Percentiles rank a stretch among this genome's conserved stretches.
Conservation (phyloP, 2,329 filamentous ascomycete species). For the Lasiodiplodia theobromae region DNA sequence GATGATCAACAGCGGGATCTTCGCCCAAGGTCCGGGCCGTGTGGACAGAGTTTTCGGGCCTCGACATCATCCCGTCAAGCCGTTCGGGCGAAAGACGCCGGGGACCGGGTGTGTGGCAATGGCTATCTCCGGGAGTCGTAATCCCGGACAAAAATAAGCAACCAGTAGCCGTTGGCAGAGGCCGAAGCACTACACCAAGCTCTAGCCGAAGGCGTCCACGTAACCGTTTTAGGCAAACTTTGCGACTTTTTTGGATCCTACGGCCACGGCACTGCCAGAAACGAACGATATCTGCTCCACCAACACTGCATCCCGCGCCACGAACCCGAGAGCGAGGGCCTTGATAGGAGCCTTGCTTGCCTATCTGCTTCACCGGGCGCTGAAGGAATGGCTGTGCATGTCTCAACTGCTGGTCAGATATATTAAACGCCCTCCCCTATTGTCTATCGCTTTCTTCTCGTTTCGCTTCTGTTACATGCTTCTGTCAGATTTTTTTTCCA, state of each 20-base stretch:
- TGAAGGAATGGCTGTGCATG: constrained; percentile 16
- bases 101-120: constrained; percentile 14
- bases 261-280: constrained; percentile 3
- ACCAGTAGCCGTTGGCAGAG: constrained; percentile 17
- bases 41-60: neutral
- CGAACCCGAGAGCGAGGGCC: constrained; percentile 24
- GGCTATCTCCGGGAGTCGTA: constrained; percentile 18
- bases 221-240: constrained; percentile 8
- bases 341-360: constrained; percentile 15
- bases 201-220: constrained; percentile 11
- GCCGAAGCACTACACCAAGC: constrained; percentile 23
- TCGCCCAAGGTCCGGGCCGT: constrained; percentile 14
- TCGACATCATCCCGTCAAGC: constrained; percentile 10
- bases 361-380: neutral
- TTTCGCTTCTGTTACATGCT: neutral
- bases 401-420: constrained; percentile 9
- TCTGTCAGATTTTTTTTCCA: neutral
- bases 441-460: neutral
- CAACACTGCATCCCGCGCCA: constrained; percentile 3
- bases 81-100: constrained; percentile 1
- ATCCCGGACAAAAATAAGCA: constrained; percentile 15
- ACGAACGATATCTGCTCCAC: constrained; percentile 6
- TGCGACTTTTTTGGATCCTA: constrained; percentile 17
- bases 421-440: constrained; percentile 2
- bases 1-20: constrained; percentile 13